Evolutionary conservation across 2,329 filamentous ascomycete species (phyloP).

Genomic region (Blastomyces parvus): DNA sequence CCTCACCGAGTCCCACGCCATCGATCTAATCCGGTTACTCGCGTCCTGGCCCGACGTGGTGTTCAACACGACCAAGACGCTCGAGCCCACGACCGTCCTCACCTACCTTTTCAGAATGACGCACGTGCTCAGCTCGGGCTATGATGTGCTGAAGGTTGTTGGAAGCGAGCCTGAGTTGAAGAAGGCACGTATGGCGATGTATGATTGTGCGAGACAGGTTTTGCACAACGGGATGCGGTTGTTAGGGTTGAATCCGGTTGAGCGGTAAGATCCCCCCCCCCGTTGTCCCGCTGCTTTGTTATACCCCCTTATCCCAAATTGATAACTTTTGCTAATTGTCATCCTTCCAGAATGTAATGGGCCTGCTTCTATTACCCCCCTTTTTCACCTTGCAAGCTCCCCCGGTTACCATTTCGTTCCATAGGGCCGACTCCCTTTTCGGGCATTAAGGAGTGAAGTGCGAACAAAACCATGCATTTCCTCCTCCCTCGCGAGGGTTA

Average conservation of each 20-base stretch:
- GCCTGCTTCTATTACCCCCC: neutral
- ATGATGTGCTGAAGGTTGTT: conserved; percentile 54
- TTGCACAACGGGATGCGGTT: conserved; percentile 57
- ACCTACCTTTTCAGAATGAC: conserved; percentile 60
- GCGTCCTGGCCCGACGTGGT: conserved; percentile 58
- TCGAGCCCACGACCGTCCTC: conserved; percentile 58
- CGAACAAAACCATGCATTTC: no score
- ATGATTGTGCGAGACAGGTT: conserved; percentile 53
- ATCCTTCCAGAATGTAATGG: neutral
- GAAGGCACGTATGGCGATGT: conserved; percentile 53
- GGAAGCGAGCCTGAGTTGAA: conserved; percentile 50
- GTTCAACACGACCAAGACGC: conserved; percentile 52
- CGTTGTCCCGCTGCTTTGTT: neutral
- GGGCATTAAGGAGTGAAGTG: neutral
- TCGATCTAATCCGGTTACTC: conserved; percentile 52
- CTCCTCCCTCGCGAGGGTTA: no score
- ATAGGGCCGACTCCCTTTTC: neutral
- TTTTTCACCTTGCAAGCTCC: neutral
- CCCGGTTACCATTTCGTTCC: neutral
- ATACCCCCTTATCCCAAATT: neutral
- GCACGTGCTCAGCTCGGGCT: conserved; percentile 51
- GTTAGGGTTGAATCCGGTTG: conserved; percentile 55
- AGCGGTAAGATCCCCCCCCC: conserved; percentile 34
- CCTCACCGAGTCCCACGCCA: conserved; percentile 52
- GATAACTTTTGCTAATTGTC: neutral